Conservation (phyloP, 2,329 filamentous ascomycete species). For the Alternaria metachromatica region DNA sequence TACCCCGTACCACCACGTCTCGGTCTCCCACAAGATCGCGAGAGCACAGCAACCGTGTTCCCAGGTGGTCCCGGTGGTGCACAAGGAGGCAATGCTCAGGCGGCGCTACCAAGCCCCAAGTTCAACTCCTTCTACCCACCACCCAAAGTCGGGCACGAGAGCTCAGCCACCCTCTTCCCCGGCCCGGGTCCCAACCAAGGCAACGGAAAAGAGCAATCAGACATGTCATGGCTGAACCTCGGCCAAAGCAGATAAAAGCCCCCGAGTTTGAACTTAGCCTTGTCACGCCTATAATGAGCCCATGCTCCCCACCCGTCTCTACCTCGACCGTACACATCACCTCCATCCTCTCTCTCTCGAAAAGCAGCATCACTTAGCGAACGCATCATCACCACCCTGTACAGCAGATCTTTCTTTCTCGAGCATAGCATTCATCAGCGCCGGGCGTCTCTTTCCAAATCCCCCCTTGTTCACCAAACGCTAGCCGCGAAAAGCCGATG, state of each 20-base stretch:
- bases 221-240: conserved; percentile 84
- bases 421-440: conserved; percentile 40
- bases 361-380: conserved; percentile 32
- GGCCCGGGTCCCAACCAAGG: conserved; percentile 21
- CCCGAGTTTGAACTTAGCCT: not conserved
- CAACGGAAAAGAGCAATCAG: conserved; percentile 51
- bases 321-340: conserved; percentile 12
- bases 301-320: conserved; percentile 10
- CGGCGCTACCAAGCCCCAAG: conserved; percentile 53
- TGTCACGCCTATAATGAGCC: conserved; percentile 11
- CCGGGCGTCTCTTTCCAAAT: conserved; percentile 26
- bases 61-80: conserved; percentile 35
- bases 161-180: conserved; percentile 50
- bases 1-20: conserved; percentile 38
- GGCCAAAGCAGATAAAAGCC: conserved; percentile 52
- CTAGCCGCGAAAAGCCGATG: conserved; percentile 17
- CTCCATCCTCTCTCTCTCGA: conserved; percentile 17
- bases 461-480: conserved; percentile 1
- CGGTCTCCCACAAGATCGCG: conserved; percentile 51
- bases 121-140: conserved; percentile 56
- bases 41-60: conserved; percentile 56
- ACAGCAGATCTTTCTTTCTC: conserved; percentile 25
- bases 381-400: conserved; percentile 16
- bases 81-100: conserved; percentile 14
- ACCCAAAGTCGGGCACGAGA: conserved; percentile 64